Evolutionary conservation across 140 eudicot species (phyloP).

Genomic region (Bidens hawaiensis): DNA sequence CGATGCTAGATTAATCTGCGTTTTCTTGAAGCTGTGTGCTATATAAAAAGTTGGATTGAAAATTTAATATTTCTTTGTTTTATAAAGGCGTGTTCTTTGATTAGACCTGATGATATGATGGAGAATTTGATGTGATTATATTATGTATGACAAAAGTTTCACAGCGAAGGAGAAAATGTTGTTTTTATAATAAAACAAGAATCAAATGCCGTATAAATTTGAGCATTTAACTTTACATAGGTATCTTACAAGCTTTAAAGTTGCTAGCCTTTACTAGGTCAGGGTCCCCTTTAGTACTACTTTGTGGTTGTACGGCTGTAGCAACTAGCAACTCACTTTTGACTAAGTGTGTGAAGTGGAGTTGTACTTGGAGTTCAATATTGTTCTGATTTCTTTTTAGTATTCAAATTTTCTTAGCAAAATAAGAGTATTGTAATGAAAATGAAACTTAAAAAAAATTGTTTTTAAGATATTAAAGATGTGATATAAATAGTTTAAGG

Average conservation of each 20-base stretch:
- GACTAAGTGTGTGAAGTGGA: too few relatives aligned
- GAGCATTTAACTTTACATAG: background rate
- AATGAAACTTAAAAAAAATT: too few relatives aligned
- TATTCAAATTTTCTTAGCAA: too few relatives aligned
- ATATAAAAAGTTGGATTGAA: conserved; percentile 13
- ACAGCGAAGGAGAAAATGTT: background rate
- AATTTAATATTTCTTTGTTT: background rate
- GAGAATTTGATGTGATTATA: conserved; percentile 6
- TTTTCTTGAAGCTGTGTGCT: conserved; percentile 14
- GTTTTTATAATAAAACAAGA: background rate
- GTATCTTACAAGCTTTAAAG: background rate
- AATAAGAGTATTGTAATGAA: too few relatives aligned
- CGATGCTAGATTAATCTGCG: conserved; percentile 44
- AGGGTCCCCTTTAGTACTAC: background rate
- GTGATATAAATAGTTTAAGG: too few relatives aligned
- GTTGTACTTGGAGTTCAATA: too few relatives aligned
- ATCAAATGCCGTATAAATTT: too few relatives aligned
- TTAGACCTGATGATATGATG: background rate
- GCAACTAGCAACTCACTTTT: conserved; percentile 17
- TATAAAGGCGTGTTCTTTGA: conserved; percentile 10
- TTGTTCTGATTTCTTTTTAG: too few relatives aligned
- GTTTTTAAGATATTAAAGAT: too few relatives aligned
- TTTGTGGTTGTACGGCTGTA: conserved; percentile 12
- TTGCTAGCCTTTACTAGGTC: background rate
- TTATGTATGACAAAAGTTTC: background rate